Conservation (phyloP, 208 protist genomes). For the Blastocrithidia nonstop region DNA sequence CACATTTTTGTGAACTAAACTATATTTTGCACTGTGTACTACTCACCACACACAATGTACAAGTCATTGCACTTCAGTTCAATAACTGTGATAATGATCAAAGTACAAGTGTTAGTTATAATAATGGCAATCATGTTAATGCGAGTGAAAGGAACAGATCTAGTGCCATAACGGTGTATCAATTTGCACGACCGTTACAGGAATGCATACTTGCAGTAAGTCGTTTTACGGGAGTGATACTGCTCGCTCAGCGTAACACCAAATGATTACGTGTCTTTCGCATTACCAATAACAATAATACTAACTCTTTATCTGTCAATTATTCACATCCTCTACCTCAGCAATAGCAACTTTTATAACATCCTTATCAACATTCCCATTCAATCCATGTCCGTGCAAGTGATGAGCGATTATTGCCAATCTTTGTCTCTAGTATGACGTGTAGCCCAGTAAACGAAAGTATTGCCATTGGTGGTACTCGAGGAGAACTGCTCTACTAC, state of each 20-base stretch:
- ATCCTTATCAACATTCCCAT: slow-evolving; percentile 6
- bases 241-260: slow-evolving; percentile 29
- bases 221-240: slow-evolving; percentile 34
- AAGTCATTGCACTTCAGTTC: slow-evolving; percentile 21
- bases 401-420: slow-evolving; percentile 11
- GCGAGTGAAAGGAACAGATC: no score
- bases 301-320: no score
- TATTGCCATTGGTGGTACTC: slow-evolving; percentile 52
- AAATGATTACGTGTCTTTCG: no score
- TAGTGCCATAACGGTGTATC: slow-evolving; percentile 14
- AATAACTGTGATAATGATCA: no score
- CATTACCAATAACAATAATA: no score
- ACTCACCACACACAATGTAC: slow-evolving; percentile 26
- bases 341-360: slow-evolving; percentile 35
- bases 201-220: slow-evolving; percentile 30
- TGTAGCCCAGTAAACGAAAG: slow-evolving; percentile 25
- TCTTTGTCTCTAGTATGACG: slow-evolving; percentile 34
- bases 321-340: no score
- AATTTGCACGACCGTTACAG: slow-evolving; percentile 9
- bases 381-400: background rate
- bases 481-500: slow-evolving; percentile 62
- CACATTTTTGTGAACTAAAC: slow-evolving; percentile 26
- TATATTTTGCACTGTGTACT: slow-evolving; percentile 60
- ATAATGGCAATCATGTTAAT: no score
- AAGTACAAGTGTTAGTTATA: no score